These are phyloP conservation scores for Panaeolus cyanescens DNA, from an alignment of 768 basidiomycete genomes.

Conservation along the genomic window DNA sequence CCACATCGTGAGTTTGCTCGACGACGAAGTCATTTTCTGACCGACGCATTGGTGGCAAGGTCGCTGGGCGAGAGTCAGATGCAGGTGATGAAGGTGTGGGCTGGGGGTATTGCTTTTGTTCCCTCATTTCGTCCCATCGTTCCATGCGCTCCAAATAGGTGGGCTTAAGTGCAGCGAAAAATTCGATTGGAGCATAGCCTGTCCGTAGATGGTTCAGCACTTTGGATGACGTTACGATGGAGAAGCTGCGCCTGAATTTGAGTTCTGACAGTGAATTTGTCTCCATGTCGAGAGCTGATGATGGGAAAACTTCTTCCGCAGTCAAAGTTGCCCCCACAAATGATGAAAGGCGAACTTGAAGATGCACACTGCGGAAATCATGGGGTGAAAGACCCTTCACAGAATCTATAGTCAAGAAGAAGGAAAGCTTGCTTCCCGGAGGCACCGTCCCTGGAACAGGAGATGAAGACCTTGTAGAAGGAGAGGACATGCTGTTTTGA, in stretches of 20 bases:
- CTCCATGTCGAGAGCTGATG: slow-evolving; percentile 74
- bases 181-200: slow-evolving; percentile 85
- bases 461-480: slow-evolving; percentile 75
- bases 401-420: slow-evolving; percentile 83
- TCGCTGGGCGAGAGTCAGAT: slow-evolving; percentile 32
- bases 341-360: slow-evolving; percentile 87
- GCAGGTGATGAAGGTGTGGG: slow-evolving; percentile 35
- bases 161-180: slow-evolving; percentile 82
- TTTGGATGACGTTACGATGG: slow-evolving; percentile 73
- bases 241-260: slow-evolving; percentile 82
- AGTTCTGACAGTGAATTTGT: slow-evolving; percentile 72
- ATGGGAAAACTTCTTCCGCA: slow-evolving; percentile 84
- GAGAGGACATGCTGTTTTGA: slow-evolving; percentile 52
- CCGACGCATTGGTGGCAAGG: slow-evolving; percentile 78
- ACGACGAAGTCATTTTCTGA: slow-evolving; percentile 92
- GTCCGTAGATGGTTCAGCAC: slow-evolving; percentile 71
- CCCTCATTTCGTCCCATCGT: slow-evolving; percentile 92
- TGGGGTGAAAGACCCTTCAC: slow-evolving; percentile 89
- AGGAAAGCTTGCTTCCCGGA: slow-evolving; percentile 78
- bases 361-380: slow-evolving; percentile 84
- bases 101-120: slow-evolving; percentile 57
- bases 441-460: slow-evolving; percentile 69
- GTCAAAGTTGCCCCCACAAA: slow-evolving; percentile 72
- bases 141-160: slow-evolving; percentile 89
- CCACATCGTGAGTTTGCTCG: slow-evolving; percentile 88